Percentiles rank a stretch among this genome's conserved stretches.
phyloP scores from a whole-genome alignment of 768 basidiomycete species.

The Megacollybia marginata region DNA sequence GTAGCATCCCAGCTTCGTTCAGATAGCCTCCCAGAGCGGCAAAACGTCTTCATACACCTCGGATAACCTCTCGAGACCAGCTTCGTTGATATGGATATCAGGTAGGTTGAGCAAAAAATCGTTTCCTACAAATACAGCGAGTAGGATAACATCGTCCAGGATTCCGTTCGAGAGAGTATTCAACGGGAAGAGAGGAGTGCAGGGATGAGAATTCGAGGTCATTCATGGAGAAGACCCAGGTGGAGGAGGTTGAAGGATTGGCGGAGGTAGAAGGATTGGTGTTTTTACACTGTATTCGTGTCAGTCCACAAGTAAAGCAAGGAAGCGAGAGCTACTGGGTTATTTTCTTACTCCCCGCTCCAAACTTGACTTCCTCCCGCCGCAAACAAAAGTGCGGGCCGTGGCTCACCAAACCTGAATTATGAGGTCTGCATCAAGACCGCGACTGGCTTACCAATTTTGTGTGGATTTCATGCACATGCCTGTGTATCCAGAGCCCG shows the following conservation, averaged over 20 bases:
- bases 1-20: conserved; percentile 76
- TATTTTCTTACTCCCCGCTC: conserved; percentile 71
- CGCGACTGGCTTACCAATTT: conserved; percentile 18
- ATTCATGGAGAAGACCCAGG: conserved; percentile 91
- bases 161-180: conserved; percentile 87
- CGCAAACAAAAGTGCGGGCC: conserved; percentile 98
- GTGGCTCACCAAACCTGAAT: conserved; percentile 94
- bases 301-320: too few species aligned
- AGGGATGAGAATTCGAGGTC: conserved; percentile 89
- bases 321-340: conserved; percentile 27
- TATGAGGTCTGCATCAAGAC: conserved; percentile 95
- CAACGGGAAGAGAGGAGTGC: conserved; percentile 46
- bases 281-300: conserved; percentile 54
- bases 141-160: conserved; percentile 96
- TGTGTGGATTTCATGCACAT: not conserved
- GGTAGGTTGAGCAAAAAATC: conserved; percentile 96
- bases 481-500: not conserved
- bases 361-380: conserved; percentile 98
- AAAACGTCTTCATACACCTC: conserved; percentile 93
- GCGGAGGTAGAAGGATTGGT: too few species aligned
- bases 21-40: conserved; percentile 85
- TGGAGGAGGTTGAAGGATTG: conserved; percentile 95
- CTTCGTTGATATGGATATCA: conserved; percentile 95
- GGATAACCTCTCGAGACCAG: conserved; percentile 88
- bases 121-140: conserved; percentile 96